A percentile compares a stretch with the other conserved stretches of the same genome.
phyloP scores from a whole-genome alignment of 2,329 filamentous ascomycete species.

The Helotiales sp. region DNA sequence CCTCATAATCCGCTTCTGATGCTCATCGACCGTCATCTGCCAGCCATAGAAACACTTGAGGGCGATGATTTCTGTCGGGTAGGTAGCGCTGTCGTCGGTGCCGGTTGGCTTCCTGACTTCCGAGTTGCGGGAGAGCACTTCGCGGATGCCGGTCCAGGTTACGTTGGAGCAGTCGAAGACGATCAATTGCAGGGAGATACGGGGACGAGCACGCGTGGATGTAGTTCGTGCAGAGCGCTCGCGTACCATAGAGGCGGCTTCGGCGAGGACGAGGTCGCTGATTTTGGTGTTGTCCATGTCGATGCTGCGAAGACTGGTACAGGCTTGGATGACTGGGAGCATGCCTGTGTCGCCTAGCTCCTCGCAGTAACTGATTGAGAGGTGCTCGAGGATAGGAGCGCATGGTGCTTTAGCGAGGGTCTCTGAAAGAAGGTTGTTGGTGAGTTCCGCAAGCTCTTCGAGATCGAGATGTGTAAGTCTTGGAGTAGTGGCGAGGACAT shows the following conservation, averaged over 20 bases:
- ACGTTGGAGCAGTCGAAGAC: constrained; percentile 92
- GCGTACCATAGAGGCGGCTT: constrained; percentile 81
- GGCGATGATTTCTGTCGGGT: constrained; percentile 78
- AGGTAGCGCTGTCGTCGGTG: constrained; percentile 44
- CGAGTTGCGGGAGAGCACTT: constrained; percentile 84
- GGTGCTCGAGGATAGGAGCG: constrained; percentile 71
- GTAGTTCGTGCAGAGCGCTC: constrained; percentile 56
- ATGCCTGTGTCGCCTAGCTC: constrained; percentile 82
- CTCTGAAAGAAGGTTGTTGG: constrained; percentile 73
- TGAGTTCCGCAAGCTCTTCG: constrained; percentile 81
- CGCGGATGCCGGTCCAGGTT: constrained; percentile 89
- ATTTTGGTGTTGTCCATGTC: constrained; percentile 95
- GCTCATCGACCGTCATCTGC: constrained; percentile 93
- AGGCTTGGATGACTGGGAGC: constrained; percentile 79
- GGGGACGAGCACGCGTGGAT: constrained; percentile 36
- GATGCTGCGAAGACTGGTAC: constrained; percentile 69
- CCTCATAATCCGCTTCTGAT: constrained; percentile 81
- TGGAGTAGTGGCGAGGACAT: constrained; percentile 76
- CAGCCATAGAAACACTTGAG: constrained; percentile 95
- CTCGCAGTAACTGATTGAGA: constrained; percentile 91
- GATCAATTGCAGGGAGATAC: constrained; percentile 70
- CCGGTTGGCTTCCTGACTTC: constrained; percentile 62
- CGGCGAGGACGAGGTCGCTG: constrained; percentile 82
- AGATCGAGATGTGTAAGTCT: constrained; percentile 85
- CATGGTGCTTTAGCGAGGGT: constrained; percentile 79